Percentiles rank a stretch among this genome's conserved stretches.
Conservation (phyloP, 768 basidiomycete species). For the Amanita pallidorosea region DNA sequence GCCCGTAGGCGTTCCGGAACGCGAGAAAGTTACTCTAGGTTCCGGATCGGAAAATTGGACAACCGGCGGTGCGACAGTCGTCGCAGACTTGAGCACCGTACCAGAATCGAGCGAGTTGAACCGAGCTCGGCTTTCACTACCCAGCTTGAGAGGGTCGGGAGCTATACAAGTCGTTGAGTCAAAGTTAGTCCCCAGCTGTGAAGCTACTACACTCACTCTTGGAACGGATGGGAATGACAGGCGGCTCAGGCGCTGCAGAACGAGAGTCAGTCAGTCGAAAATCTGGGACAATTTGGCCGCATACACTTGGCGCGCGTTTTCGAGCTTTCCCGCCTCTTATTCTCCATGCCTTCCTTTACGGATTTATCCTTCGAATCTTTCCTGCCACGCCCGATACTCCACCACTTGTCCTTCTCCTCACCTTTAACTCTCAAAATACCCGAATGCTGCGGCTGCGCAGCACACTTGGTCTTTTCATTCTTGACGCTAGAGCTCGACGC, state of each 20-base stretch:
- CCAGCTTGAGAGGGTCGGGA: constrained; percentile 31
- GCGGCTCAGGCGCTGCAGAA: constrained; percentile 26
- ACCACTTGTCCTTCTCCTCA: constrained; percentile 60
- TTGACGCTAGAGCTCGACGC: constrained; percentile 7
- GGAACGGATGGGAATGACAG: constrained; percentile 21
- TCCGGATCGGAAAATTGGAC: no score
- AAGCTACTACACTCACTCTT: constrained; percentile 20
- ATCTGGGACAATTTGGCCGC: constrained; percentile 7
- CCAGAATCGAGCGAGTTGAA: constrained; percentile 54
- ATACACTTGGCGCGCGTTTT: constrained; percentile 31
- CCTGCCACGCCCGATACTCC: constrained; percentile 68
- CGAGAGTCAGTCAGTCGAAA: neutral
- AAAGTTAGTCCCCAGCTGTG: neutral
- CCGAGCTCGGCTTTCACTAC: constrained; percentile 30
- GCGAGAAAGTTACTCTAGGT: no score
- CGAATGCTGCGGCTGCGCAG: constrained; percentile 18
- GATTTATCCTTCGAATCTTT: constrained; percentile 64
- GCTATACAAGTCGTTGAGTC: constrained; percentile 19
- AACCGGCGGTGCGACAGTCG: no score
- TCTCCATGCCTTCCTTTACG: constrained; percentile 28
- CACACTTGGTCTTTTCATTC: constrained; percentile 11
- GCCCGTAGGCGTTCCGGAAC: no score
- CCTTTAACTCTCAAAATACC: constrained; percentile 18
- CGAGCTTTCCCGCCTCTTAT: constrained; percentile 15
- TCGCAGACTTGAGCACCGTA: constrained; percentile 19